These are phyloP conservation scores for Geosmithia morbida DNA, from an alignment of 2,329 filamentous ascomycete genomes.

Conservation along the genomic window DNA sequence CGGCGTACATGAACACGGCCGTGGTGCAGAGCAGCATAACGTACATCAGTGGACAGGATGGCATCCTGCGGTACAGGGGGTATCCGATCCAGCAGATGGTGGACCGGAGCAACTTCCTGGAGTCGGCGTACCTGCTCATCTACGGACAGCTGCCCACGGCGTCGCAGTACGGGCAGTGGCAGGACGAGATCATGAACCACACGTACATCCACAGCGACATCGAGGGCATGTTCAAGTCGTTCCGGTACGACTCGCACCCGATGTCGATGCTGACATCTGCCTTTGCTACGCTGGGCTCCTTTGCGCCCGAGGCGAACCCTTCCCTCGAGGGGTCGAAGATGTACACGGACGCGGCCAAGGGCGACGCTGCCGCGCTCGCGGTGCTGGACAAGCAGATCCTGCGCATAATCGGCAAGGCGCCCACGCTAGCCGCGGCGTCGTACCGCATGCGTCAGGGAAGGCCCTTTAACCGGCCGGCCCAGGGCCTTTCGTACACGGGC, in stretches of 20 bases:
- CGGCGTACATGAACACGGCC: slow-evolving; percentile 38
- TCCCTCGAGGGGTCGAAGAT: slow-evolving; percentile 33
- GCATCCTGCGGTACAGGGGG: slow-evolving; percentile 35
- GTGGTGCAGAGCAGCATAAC: slow-evolving; percentile 33
- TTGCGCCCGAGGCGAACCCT: slow-evolving; percentile 33
- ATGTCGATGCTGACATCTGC: slow-evolving; percentile 36
- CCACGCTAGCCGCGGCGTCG: slow-evolving; percentile 32
- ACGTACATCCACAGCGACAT: slow-evolving; percentile 33
- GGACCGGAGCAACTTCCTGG: slow-evolving; percentile 31
- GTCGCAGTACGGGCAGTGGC: slow-evolving; percentile 24
- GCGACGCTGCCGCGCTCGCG: slow-evolving; percentile 23
- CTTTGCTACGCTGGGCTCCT: slow-evolving; percentile 33
- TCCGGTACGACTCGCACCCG: slow-evolving; percentile 35
- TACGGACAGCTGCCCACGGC: slow-evolving; percentile 33
- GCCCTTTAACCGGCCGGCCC: slow-evolving; percentile 31
- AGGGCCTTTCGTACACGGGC: slow-evolving; percentile 33
- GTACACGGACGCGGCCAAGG: slow-evolving; percentile 28
- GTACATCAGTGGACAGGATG: slow-evolving; percentile 36
- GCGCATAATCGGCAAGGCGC: slow-evolving; percentile 34
- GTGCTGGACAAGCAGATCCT: slow-evolving; percentile 36
- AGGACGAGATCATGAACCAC: slow-evolving; percentile 34
- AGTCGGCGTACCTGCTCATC: slow-evolving; percentile 33
- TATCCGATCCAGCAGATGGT: slow-evolving; percentile 37
- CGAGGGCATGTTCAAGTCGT: slow-evolving; percentile 33
- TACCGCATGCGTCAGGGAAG: slow-evolving; percentile 38